Percentiles rank a stretch among this genome's conserved stretches.
Evolutionary conservation across 495 filamentous ascomycete species (phyloP).

Genomic region (Endocarpon pusillum): DNA sequence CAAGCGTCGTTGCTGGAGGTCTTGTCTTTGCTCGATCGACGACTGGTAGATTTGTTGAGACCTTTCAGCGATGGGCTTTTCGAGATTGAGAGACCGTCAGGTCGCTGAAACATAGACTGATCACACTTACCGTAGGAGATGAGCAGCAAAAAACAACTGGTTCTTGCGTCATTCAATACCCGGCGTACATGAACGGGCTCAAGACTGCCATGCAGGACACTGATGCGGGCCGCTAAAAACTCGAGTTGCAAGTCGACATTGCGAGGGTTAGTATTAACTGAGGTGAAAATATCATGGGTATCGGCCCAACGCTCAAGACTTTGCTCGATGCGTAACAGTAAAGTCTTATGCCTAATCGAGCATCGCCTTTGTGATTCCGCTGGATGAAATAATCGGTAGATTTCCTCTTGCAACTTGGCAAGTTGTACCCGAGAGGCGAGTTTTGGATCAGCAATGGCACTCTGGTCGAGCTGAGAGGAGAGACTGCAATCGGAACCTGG

Average conservation of each 20-base stretch:
- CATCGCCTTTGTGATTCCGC: background rate
- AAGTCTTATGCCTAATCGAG: no score
- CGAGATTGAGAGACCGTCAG: no score
- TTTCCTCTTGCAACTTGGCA: constrained; percentile 2
- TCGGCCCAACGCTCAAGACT: no score
- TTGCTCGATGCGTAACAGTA: no score
- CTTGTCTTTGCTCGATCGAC: background rate
- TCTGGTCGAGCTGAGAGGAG: background rate
- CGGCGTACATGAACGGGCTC: background rate
- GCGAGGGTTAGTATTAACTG: no score
- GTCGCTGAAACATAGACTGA: no score
- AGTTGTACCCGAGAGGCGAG: background rate
- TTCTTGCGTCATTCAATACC: background rate
- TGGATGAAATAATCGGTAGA: background rate
- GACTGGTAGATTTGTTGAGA: background rate
- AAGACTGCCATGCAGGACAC: background rate
- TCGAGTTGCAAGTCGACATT: no score
- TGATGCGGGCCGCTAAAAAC: constrained; percentile 1
- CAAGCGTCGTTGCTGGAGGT: background rate
- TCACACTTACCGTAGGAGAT: background rate
- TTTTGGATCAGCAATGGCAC: background rate
- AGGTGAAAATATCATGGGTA: no score
- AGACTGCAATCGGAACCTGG: constrained; percentile 1
- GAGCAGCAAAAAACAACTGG: constrained; percentile 1
- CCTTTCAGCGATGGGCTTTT: background rate